A percentile compares a stretch with the other conserved stretches of the same genome.
phyloP scores from a whole-genome alignment of 495 filamentous ascomycete genomes.

The Saxophila tyrrhenica region DNA sequence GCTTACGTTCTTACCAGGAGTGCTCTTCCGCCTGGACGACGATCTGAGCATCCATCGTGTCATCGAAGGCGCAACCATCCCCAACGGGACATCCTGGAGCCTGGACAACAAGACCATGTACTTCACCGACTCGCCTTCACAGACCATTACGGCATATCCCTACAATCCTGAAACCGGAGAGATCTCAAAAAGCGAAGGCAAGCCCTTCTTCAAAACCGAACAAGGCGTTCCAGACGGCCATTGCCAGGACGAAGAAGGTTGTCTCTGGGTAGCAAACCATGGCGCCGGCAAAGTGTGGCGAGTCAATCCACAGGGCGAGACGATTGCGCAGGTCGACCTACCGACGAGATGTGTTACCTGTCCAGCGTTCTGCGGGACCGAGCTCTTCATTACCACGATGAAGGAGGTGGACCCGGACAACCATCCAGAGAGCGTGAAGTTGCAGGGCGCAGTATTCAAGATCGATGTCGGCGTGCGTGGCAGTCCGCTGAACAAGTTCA shows the following conservation, averaged over 20 bases:
- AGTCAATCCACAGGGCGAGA: slow-evolving; percentile 26
- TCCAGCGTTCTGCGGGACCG: slow-evolving; percentile 28
- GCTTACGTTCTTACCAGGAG: slow-evolving; percentile 28
- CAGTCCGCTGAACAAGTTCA: slow-evolving; percentile 12
- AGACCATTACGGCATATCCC: slow-evolving; percentile 62
- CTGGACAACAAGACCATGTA: slow-evolving; percentile 65
- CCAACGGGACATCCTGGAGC: slow-evolving; percentile 69
- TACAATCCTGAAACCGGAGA: slow-evolving; percentile 52
- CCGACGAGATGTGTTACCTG: slow-evolving; percentile 31
- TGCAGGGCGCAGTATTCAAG: slow-evolving; percentile 29
- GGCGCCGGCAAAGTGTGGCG: slow-evolving; percentile 28
- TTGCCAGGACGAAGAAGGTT: slow-evolving; percentile 31
- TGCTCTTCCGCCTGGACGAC: slow-evolving; percentile 53
- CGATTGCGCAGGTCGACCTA: slow-evolving; percentile 29
- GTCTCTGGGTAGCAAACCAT: slow-evolving; percentile 30
- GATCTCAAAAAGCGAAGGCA: slow-evolving; percentile 45
- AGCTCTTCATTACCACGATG: slow-evolving; percentile 31
- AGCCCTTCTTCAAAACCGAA: slow-evolving; percentile 51
- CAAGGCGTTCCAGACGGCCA: slow-evolving; percentile 37
- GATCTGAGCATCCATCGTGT: slow-evolving; percentile 49
- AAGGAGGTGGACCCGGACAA: slow-evolving; percentile 26
- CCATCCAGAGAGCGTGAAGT: slow-evolving; percentile 22
- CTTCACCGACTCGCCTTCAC: slow-evolving; percentile 62
- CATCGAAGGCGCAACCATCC: slow-evolving; percentile 59
- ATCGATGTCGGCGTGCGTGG: slow-evolving; percentile 30